Conservation (phyloP, 805 yeast species). For the Ogataea thermomethanolica region DNA sequence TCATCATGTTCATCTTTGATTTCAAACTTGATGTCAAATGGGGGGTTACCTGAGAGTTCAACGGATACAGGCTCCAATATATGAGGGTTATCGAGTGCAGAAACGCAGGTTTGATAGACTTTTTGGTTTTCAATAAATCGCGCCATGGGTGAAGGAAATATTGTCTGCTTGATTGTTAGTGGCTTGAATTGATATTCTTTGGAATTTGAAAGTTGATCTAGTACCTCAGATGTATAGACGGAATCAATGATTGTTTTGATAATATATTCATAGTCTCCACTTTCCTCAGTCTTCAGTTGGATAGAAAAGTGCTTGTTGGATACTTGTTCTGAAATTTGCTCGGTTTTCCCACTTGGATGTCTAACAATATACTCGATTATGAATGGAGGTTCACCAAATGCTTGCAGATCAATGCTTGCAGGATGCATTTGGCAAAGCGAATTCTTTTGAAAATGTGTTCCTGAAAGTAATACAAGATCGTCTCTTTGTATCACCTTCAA, state of each 20-base stretch:
- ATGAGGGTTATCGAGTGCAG: conserved; percentile 23
- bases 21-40: conserved; percentile 56
- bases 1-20: conserved; percentile 58
- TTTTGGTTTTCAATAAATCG: conserved; percentile 20
- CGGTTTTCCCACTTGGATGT: conserved; percentile 52
- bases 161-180: conserved; percentile 46
- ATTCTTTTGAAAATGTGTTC: conserved; percentile 9
- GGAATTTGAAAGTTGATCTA: conserved; percentile 26
- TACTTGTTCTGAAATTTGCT: conserved; percentile 39
- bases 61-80: conserved; percentile 52
- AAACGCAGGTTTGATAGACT: conserved; percentile 29
- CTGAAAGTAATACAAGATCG: conserved; percentile 2
- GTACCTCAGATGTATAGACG: conserved; percentile 46
- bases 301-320: conserved; percentile 39
- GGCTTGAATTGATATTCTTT: conserved; percentile 28
- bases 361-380: conserved; percentile 61
- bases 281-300: conserved; percentile 37
- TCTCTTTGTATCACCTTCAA: conserved; percentile 14
- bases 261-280: conserved; percentile 61
- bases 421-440: conserved; percentile 26
- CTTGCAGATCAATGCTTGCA: conserved; percentile 34
- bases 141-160: conserved; percentile 61
- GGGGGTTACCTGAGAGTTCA: conserved; percentile 54
- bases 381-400: conserved; percentile 63
- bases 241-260: conserved; percentile 66